A percentile compares a stretch with the other conserved stretches of the same genome.
Evolutionary conservation across 768 basidiomycete genomes (phyloP).

Genomic region (Pisolithus sp.): DNA sequence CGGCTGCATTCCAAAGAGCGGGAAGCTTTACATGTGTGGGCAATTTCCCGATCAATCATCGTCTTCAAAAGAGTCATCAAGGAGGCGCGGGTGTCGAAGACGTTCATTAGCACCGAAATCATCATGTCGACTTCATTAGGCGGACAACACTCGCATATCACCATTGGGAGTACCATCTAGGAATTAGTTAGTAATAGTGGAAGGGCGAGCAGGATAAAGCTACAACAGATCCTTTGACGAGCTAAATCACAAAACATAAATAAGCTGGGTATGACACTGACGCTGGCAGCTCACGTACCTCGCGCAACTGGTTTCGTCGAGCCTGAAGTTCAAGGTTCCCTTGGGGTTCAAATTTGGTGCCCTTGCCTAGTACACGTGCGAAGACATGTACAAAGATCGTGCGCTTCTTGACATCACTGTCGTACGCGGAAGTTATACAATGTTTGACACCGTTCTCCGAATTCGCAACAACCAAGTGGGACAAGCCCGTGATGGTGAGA

Average conservation of each 20-base stretch:
- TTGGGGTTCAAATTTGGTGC: conserved; percentile 67
- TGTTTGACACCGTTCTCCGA: conserved; percentile 87
- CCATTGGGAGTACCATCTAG: conserved; percentile 73
- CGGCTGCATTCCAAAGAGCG: background rate
- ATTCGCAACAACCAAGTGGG: conserved; percentile 78
- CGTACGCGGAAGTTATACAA: conserved; percentile 74
- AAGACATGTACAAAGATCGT: conserved; percentile 83
- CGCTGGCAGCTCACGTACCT: conserved; percentile 35
- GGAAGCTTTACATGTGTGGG: conserved; percentile 53
- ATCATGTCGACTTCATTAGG: conserved; percentile 75
- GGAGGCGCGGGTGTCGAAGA: conserved; percentile 73
- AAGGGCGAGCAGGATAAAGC: background rate
- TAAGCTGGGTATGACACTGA: conserved; percentile 3
- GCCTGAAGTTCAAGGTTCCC: conserved; percentile 42
- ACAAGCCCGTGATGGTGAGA: conserved; percentile 71
- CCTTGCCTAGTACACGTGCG: conserved; percentile 71
- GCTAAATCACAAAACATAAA: conserved; percentile 32
- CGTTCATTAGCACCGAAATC: conserved; percentile 76
- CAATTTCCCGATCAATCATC: conserved; percentile 82
- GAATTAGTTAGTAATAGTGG: conserved; percentile 6
- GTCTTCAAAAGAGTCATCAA: conserved; percentile 71
- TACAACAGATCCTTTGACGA: conserved; percentile 72
- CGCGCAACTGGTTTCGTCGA: conserved; percentile 49
- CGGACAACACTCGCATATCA: conserved; percentile 85
- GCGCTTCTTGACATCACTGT: conserved; percentile 60